These are phyloP conservation scores for Penstemon eatonii DNA, from an alignment of 257 asterid genomes.

Conservation along the genomic window DNA sequence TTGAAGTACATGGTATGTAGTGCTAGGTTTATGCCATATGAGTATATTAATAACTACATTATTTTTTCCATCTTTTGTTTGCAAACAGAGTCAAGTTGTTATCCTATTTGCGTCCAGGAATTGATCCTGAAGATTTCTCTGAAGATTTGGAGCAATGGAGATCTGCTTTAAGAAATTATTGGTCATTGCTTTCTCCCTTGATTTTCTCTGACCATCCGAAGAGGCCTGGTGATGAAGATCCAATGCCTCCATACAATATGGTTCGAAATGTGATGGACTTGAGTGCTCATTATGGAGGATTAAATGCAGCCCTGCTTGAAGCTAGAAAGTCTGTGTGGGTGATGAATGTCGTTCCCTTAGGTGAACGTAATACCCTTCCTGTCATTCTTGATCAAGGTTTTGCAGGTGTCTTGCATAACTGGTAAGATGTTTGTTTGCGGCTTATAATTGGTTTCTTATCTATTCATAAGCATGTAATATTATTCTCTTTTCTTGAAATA, in stretches of 20 bases:
- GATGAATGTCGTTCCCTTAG: constrained; percentile 90
- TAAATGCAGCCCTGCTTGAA: constrained; percentile 67
- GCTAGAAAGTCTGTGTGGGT: constrained; percentile 85
- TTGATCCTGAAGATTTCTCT: constrained; percentile 65
- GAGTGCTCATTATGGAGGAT: constrained; percentile 87
- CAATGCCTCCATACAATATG: constrained; percentile 90
- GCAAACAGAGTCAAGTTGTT: constrained; percentile 14
- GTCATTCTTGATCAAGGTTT: constrained; percentile 73
- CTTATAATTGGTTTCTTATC: background rate
- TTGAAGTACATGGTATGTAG: constrained; percentile 69
- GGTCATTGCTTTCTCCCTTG: constrained; percentile 95
- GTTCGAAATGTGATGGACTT: constrained; percentile 95
- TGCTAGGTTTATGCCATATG: constrained; percentile 14
- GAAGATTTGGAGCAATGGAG: constrained; percentile 78
- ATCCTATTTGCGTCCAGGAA: constrained; percentile 49
- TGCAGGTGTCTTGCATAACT: constrained; percentile 80
- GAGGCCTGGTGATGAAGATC: constrained; percentile 96
- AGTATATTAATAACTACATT: constrained; percentile 5
- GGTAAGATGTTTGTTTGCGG: constrained; percentile 47
- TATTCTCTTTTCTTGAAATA: background rate
- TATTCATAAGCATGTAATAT: background rate
- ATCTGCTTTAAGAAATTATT: constrained; percentile 72
- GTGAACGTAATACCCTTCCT: constrained; percentile 69
- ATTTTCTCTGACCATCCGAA: constrained; percentile 99
- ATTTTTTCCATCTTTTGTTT: constrained; percentile 21